Evolutionary conservation across 2,329 filamentous ascomycete species (phyloP).

Genomic region (Emmonsia crescens): DNA sequence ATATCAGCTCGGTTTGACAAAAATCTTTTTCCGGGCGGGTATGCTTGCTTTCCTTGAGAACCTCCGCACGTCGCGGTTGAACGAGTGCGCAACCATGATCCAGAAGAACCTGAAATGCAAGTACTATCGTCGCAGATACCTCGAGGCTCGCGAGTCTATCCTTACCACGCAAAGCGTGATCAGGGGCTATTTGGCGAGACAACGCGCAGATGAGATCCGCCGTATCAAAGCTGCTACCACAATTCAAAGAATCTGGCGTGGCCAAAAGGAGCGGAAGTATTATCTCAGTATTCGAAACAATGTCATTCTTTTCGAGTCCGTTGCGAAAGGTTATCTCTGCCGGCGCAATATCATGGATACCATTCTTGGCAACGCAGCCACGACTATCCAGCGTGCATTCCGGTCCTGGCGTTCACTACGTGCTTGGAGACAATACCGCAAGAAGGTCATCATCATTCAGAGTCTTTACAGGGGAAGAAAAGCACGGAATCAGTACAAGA

Average conservation of each 20-base stretch:
- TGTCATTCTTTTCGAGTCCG: slow-evolving; percentile 77
- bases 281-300: slow-evolving; percentile 72
- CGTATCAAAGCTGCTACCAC: slow-evolving; percentile 79
- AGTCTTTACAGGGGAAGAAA: slow-evolving; percentile 80
- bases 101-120: slow-evolving; percentile 96
- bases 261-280: slow-evolving; percentile 73
- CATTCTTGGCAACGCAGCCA: slow-evolving; percentile 79
- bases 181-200: slow-evolving; percentile 67
- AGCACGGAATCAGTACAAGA: slow-evolving; percentile 80
- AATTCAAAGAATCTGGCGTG: slow-evolving; percentile 91
- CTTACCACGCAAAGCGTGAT: slow-evolving; percentile 67
- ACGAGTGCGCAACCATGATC: slow-evolving; percentile 91
- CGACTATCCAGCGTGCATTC: slow-evolving; percentile 85
- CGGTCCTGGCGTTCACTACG: slow-evolving; percentile 66
- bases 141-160: slow-evolving; percentile 74
- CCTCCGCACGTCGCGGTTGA: slow-evolving; percentile 76
- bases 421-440: slow-evolving; percentile 78
- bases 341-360: slow-evolving; percentile 90
- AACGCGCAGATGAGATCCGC: slow-evolving; percentile 66
- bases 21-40: slow-evolving; percentile 98
- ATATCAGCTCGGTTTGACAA: slow-evolving; percentile 93
- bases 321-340: slow-evolving; percentile 83
- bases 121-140: slow-evolving; percentile 85
- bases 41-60: slow-evolving; percentile 99
- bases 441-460: slow-evolving; percentile 80